phyloP scores from a whole-genome alignment of 225 moss, liverwort and hornwort genomes.

The Polytrichum formosum region DNA sequence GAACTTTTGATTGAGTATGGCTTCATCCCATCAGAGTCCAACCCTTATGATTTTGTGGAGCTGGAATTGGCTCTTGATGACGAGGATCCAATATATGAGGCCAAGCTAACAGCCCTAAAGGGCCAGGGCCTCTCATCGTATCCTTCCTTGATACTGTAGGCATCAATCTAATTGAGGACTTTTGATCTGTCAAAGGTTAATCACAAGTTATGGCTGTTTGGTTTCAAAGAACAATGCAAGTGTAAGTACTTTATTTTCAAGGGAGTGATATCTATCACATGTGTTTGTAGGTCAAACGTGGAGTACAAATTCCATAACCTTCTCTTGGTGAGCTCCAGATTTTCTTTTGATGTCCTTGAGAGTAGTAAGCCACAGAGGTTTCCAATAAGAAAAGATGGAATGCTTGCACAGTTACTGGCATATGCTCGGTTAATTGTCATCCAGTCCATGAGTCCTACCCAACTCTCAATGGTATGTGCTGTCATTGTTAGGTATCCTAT shows the following conservation, averaged over 20 bases:
- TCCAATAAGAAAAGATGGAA: conserved; percentile 59
- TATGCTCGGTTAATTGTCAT: conserved; percentile 47
- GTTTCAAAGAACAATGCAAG: background rate
- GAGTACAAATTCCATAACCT: no score
- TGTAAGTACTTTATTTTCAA: no score
- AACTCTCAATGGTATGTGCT: conserved; percentile 36
- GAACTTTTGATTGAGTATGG: conserved; percentile 66
- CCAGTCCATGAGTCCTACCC: conserved; percentile 34
- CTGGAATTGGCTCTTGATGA: conserved; percentile 43
- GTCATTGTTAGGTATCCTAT: no score
- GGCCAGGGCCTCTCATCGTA: conserved; percentile 61
- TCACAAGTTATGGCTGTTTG: background rate
- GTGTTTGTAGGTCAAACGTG: no score
- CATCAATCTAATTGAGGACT: background rate
- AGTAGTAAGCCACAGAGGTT: conserved; percentile 52
- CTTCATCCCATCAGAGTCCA: conserved; percentile 59
- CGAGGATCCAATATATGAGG: conserved; percentile 39
- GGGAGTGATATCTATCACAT: no score
- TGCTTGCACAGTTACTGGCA: conserved; percentile 57
- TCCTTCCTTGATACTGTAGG: conserved; percentile 12
- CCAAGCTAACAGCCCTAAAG: conserved; percentile 37
- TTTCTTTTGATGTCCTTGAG: conserved; percentile 29
- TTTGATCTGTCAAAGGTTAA: no score
- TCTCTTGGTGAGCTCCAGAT: background rate
- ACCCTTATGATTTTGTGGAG: conserved; percentile 58